Percentiles rank a stretch among this genome's conserved stretches.
These are phyloP conservation scores for Avena atlantica DNA, from an alignment of 176 grass and related monocot species.

Conservation along the genomic window DNA sequence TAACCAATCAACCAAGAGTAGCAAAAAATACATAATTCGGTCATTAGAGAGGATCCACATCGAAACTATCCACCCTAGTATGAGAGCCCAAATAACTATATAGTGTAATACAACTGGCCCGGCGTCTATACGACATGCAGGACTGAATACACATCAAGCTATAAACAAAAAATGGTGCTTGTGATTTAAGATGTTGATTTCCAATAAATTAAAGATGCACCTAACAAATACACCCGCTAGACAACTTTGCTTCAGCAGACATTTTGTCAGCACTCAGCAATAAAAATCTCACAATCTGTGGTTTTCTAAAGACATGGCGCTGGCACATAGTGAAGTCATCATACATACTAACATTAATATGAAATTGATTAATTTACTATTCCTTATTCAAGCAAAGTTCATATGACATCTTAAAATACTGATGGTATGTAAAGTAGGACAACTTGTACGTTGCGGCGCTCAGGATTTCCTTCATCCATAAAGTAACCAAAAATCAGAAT, in stretches of 20 bases:
- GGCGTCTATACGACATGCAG: neutral
- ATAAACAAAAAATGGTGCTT: neutral
- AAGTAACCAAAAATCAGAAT: neutral
- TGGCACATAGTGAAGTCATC: neutral
- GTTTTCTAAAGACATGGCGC: neutral
- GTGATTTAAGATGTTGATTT: neutral
- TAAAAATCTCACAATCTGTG: neutral
- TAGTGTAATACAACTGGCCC: constrained; percentile 10
- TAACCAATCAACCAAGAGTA: neutral
- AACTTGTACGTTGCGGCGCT: neutral
- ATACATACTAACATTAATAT: neutral
- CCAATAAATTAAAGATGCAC: neutral
- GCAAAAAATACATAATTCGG: constrained; percentile 14
- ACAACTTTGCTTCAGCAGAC: neutral
- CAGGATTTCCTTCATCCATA: neutral
- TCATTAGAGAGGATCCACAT: neutral
- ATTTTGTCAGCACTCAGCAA: neutral
- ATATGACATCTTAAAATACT: constrained; percentile 5
- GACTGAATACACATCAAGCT: neutral
- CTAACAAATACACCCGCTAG: neutral
- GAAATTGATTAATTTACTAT: neutral
- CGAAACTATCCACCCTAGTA: neutral
- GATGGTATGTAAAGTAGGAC: neutral
- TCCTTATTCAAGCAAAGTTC: neutral
- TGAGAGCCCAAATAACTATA: constrained; percentile 21